Evolutionary conservation across 768 basidiomycete species (phyloP), one percentile per base, ranked within the genome.

Genomic region (Termitomyces sp.): DNA sequence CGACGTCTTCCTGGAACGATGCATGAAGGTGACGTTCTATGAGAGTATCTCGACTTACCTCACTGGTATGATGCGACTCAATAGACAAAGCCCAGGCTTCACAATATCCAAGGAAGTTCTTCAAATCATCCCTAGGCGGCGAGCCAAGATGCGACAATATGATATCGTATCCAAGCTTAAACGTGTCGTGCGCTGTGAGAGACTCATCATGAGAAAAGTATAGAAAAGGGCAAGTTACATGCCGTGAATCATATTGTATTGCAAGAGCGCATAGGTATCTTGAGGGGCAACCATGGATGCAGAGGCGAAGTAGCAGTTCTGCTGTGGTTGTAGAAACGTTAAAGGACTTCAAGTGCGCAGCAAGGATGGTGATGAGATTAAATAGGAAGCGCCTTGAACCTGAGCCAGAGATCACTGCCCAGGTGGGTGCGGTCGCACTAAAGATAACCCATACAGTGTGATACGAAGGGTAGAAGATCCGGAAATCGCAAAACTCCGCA

Each of bases 31-130:
- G 34, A 35, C 12, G 11, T 12, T 8, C 4, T 3, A 2, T 1
- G 27, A 32, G 11, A 23, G 5, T 12, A 14, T n/a, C 8, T 9
- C n/a, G 5, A 16, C 47, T 55, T 60, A 63, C 72, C 62, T 76
- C 75, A 28, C 65, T 66, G 23, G 69, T 61, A 56, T 76, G 74
- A 57, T 76, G 75, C 5, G 64, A 61, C 19, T 64, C 68, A 25
- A 77, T 69, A 12, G 68, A 62, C 34, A 61, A 52, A 2, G 65
- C 70, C 73, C 74, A 76, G 4, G 73, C 71, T 52, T 70, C 64
- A 54, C 72, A 72, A 47, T 76, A 75, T 0, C 73, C 73, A 9
- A 77, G 61, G 55, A 76, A 76, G 61, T 76, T 76, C 32, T 58
- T 48, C 21, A 76, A 64, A 55, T 75, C 75, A 49, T 71, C 61